Conservation (phyloP, 805 yeast genomes). For the Scheffersomyces amazonensis region DNA sequence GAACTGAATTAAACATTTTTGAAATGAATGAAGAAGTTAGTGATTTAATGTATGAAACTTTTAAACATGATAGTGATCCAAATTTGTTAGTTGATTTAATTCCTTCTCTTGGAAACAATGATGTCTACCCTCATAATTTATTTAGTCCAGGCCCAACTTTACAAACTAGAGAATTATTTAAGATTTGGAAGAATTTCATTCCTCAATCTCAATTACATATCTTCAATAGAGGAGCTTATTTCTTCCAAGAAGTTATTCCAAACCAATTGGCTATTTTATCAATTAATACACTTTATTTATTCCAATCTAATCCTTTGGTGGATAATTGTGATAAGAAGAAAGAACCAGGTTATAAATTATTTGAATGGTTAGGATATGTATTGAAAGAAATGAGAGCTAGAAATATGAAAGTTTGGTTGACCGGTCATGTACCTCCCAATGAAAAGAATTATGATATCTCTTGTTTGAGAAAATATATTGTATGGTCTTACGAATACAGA, state of each 20-base stretch:
- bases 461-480: slow-evolving; percentile 70
- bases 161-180: slow-evolving; percentile 74
- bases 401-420: slow-evolving; percentile 80
- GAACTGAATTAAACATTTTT: slow-evolving; percentile 70
- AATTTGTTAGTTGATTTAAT: slow-evolving; percentile 47
- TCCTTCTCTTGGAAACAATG: slow-evolving; percentile 83
- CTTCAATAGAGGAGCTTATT: slow-evolving; percentile 74
- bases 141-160: slow-evolving; percentile 87
- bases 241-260: slow-evolving; percentile 75
- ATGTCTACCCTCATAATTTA: slow-evolving; percentile 84
- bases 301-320: slow-evolving; percentile 75
- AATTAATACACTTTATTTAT: slow-evolving; percentile 73
- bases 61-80: slow-evolving; percentile 47
- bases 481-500: slow-evolving; percentile 82
- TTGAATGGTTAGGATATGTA: slow-evolving; percentile 75
- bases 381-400: slow-evolving; percentile 70
- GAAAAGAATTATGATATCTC: slow-evolving; percentile 71
- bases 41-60: slow-evolving; percentile 47
- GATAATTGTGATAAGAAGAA: slow-evolving; percentile 71
- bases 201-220: slow-evolving; percentile 77
- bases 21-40: slow-evolving; percentile 64
- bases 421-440: slow-evolving; percentile 88
- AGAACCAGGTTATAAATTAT: slow-evolving; percentile 77
- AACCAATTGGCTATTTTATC: slow-evolving; percentile 74
- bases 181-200: slow-evolving; percentile 69